Conservation (phyloP, 768 basidiomycete species). For the Aureoboletus auriporus region DNA sequence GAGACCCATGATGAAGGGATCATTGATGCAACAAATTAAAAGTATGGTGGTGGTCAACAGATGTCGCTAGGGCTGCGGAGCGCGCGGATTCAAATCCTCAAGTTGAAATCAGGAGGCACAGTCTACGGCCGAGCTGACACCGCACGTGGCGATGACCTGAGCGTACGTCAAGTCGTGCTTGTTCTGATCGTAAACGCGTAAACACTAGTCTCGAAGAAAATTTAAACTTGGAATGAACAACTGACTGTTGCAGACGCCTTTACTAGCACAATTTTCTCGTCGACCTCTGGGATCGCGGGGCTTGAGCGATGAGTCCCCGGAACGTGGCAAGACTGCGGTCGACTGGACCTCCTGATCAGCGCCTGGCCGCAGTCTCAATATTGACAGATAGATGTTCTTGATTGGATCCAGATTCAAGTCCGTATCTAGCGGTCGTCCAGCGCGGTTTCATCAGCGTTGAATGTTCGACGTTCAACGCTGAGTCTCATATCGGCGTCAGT, state of each 20-base stretch:
- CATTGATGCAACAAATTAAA: conserved; percentile 21
- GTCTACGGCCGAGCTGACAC: neutral
- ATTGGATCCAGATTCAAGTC: conserved; percentile 6
- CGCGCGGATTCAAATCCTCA: neutral
- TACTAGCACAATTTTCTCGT: neutral
- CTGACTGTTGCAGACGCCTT: conserved; percentile 1
- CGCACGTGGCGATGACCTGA: neutral
- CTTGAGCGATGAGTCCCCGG: conserved; percentile 1
- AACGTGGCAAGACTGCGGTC: conserved; percentile 3
- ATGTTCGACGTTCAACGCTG: conserved; percentile 2
- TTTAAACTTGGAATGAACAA: neutral
- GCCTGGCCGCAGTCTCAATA: conserved; percentile 12
- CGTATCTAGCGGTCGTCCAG: conserved; percentile 6
- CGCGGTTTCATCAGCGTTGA: conserved; percentile 6
- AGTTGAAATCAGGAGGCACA: too few relatives aligned
- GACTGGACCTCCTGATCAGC: conserved; percentile 4
- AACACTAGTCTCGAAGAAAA: too few relatives aligned
- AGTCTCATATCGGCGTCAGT: conserved; percentile 25
- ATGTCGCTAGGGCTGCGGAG: conserved; percentile 6
- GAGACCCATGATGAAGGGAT: conserved; percentile 61
- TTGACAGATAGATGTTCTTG: conserved; percentile 1
- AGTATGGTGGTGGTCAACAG: neutral
- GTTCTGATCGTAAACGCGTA: too few relatives aligned
- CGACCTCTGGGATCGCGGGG: conserved; percentile 6
- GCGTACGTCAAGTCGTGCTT: too few relatives aligned